These are phyloP conservation scores for Podaxis sp. DNA, from an alignment of 768 basidiomycete genomes.

Conservation along the genomic window DNA sequence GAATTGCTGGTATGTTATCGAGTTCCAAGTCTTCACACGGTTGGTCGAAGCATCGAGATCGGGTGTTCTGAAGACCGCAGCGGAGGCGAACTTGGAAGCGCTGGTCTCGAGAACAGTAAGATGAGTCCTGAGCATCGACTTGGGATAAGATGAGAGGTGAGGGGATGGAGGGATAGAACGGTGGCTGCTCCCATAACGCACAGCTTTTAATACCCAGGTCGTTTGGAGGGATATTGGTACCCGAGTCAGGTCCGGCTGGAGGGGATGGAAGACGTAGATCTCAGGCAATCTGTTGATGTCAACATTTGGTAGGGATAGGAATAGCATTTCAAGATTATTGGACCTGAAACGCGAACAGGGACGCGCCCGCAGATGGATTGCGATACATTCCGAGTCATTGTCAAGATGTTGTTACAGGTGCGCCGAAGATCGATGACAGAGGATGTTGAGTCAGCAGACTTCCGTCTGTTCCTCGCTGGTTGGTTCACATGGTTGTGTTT, in stretches of 20 bases:
- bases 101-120: constrained; percentile 59
- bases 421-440: constrained; percentile 21
- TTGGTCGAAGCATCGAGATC: constrained; percentile 37
- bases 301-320: constrained; percentile 19
- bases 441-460: constrained; percentile 25
- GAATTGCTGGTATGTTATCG: constrained; percentile 65
- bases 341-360: constrained; percentile 30
- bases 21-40: constrained; percentile 47
- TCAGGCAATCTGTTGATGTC: constrained; percentile 24
- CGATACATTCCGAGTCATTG: constrained; percentile 30
- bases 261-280: constrained; percentile 25
- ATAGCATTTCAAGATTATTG: constrained; percentile 25
- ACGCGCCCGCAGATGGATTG: constrained; percentile 31
- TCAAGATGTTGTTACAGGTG: constrained; percentile 2
- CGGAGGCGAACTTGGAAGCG: constrained; percentile 42
- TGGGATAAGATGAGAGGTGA: constrained; percentile 16
- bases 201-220: constrained; percentile 13
- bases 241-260: constrained; percentile 30
- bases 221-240: constrained; percentile 19
- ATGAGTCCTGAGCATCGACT: constrained; percentile 46
- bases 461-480: constrained; percentile 1
- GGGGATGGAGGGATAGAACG: constrained; percentile 12
- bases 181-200: not conserved
- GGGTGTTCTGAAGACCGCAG: constrained; percentile 60
- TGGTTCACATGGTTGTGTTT: constrained; percentile 1